Evolutionary conservation across 2,329 filamentous ascomycete genomes (phyloP).

Genomic region (Epichloe festucae): DNA sequence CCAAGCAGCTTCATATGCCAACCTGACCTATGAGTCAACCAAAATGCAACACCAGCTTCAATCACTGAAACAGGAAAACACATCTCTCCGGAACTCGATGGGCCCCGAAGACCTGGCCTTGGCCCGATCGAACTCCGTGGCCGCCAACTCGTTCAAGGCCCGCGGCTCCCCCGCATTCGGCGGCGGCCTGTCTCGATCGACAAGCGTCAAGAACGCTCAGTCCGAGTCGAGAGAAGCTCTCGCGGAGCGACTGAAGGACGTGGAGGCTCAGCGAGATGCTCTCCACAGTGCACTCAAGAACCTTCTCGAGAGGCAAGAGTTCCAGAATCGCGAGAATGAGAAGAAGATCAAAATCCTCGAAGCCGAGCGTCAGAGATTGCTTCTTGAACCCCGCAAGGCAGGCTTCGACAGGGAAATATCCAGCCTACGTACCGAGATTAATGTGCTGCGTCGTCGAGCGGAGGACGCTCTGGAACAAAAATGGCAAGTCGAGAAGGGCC

Average conservation of each 20-base stretch:
- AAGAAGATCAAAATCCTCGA: slow-evolving; percentile 71
- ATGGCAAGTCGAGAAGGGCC: slow-evolving; percentile 86
- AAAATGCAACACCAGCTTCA: slow-evolving; percentile 82
- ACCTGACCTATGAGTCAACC: slow-evolving; percentile 64
- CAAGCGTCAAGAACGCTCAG: slow-evolving; percentile 36
- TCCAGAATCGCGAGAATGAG: slow-evolving; percentile 69
- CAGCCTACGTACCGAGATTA: slow-evolving; percentile 71
- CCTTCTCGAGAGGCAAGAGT: slow-evolving; percentile 72
- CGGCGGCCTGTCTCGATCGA: slow-evolving; percentile 44
- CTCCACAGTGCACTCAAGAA: slow-evolving; percentile 78
- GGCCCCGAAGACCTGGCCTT: slow-evolving; percentile 20
- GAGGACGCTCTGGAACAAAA: slow-evolving; percentile 93
- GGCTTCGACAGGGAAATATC: slow-evolving; percentile 78
- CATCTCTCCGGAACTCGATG: slow-evolving; percentile 34
- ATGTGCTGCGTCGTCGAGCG: slow-evolving; percentile 68
- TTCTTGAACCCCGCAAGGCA: slow-evolving; percentile 54
- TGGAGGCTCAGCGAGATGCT: slow-evolving; percentile 87
- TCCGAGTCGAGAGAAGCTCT: slow-evolving; percentile 54
- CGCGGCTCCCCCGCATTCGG: slow-evolving; percentile 24
- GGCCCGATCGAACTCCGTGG: slow-evolving; percentile 54
- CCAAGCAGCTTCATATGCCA: slow-evolving; percentile 59
- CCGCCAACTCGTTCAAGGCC: slow-evolving; percentile 35
- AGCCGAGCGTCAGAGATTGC: slow-evolving; percentile 60
- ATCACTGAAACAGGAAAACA: slow-evolving; percentile 53
- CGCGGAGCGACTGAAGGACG: slow-evolving; percentile 74